Conservation (phyloP, 2,329 filamentous ascomycete genomes). For the Cercospora brassicicola region DNA sequence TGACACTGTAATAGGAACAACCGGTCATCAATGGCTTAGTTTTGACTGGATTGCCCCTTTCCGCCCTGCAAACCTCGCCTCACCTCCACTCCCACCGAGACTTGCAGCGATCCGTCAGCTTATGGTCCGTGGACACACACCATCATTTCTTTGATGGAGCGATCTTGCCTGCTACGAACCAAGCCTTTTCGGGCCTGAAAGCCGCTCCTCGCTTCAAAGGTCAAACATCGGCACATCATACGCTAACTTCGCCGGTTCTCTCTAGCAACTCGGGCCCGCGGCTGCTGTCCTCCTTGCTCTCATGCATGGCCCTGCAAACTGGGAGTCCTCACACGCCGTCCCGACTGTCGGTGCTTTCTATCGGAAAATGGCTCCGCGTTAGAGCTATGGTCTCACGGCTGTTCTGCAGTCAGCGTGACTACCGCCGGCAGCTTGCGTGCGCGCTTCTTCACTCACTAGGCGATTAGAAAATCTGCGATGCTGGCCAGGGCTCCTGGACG, state of each 20-base stretch:
- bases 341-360: background rate
- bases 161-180: background rate
- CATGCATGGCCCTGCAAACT: background rate
- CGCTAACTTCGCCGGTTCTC: background rate
- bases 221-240: conserved; percentile 1
- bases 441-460: conserved; percentile 4
- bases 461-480: background rate
- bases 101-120: background rate
- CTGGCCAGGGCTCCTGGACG: background rate
- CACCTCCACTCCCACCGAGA: background rate
- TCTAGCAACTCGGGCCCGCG: background rate
- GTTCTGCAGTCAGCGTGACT: background rate
- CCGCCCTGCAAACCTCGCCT: background rate
- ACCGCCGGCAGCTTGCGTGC: background rate
- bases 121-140: conserved; percentile 3
- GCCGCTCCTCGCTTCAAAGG: conserved; percentile 7
- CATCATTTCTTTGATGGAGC: conserved; percentile 11
- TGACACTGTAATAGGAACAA: conserved; percentile 3
- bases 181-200: background rate
- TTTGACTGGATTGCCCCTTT: conserved; percentile 18
- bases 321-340: background rate
- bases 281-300: background rate
- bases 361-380: background rate
- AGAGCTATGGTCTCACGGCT: background rate
- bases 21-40: conserved; percentile 17